Base-by-base conservation (phyloP, 176 grass and related monocot species). In the Tillandsia leiboldiana region DNA sequence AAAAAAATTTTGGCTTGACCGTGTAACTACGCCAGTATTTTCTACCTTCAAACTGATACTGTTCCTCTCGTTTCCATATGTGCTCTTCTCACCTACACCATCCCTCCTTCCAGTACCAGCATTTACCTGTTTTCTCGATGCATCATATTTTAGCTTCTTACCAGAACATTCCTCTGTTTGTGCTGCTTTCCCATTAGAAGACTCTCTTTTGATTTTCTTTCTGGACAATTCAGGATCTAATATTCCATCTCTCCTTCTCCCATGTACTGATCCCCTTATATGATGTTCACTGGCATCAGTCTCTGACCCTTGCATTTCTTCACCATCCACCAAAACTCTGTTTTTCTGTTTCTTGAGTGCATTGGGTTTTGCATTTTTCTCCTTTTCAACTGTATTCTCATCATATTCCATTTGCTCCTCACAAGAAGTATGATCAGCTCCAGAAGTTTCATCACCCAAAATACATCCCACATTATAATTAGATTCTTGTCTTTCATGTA, bases 351-450 rank as follows among this genome's bases (percentile, higher is more conserved):
- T 42, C 33, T 42, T 6, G 3, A 42, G 4, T 69, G 75, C 18
- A 63, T 75, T 77, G 48, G 10, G 70, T 51, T 56, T n/a, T 4
- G 50, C 17, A 24, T 1, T 24, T 54, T 48, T 57, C 53, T 53
- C 81, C n/a, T 81, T 88, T 70, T 80, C 73, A 57, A 77, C 80
- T 84, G 72, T 84, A 77, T 73, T 66, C 65, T 81, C 85, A 62
- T 82, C 75, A 71, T 71, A 73, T 75, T 83, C 74, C 10, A 69
- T 77, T 49, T 52, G 69, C 3, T 82, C 88, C 12, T 50, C 64
- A 75, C 75, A 42, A 42, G 33, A 7, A 42, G 33, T 42, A 42
- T 42, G 33, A 42, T 42, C 33, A 42, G 33, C 33, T 42, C 33
- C 33, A 42, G 33, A 42, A 42, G 33, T 42, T 42, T 42, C 33